Evolutionary conservation across 2,329 filamentous ascomycete genomes (phyloP), one percentile per base, ranked within the genome.

Genomic region (Tothia fuscella): DNA sequence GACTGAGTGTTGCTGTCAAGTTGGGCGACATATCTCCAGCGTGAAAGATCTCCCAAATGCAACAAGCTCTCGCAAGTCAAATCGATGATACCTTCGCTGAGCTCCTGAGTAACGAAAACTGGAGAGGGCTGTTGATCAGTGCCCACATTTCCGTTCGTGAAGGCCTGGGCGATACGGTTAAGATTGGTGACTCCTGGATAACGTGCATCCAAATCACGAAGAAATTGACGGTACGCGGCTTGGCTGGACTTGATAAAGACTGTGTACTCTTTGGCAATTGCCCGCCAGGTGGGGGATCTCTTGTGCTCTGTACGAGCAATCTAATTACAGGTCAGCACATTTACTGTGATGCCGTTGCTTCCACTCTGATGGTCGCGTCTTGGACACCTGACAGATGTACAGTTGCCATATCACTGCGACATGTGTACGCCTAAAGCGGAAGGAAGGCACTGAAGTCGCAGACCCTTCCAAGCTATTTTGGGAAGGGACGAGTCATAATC

Each of bases 31-130:
- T 77, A 76, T 46, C 88, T 80, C 61, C 95, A 98, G 48, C 91
- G 78, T 38, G 84, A 84, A 36, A 98, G 70, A 58, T 98, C 91
- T 25, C 91, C 91, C 7, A 96, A 74, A 49, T 82, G 85, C 46
- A 95, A 80, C 42, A 96, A 69, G 4, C 83, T 86, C 43, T 78
- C 75, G 62, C 94, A 82, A 56, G 84, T 93, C 3, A 85, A 87
- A 43, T 70, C 65, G 30, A 85, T 66, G 43, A 93, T 73, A 48
- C 70, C 63, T n/a, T 64, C 58, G 46, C 71, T 70, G 17, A 42
- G 28, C 24, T 37, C 41, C 10, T 26, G 19, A 13, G 24, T n/a
- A 6, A 32, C 31, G n/a, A 9, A 38, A 10, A 21, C 35, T 7
- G 7, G 35, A 16, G 10, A 9, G 12, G 10, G 6, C 12, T 10